Evolutionary conservation across 495 filamentous ascomycete species (phyloP).

Genomic region (Parathielavia appendiculata): DNA sequence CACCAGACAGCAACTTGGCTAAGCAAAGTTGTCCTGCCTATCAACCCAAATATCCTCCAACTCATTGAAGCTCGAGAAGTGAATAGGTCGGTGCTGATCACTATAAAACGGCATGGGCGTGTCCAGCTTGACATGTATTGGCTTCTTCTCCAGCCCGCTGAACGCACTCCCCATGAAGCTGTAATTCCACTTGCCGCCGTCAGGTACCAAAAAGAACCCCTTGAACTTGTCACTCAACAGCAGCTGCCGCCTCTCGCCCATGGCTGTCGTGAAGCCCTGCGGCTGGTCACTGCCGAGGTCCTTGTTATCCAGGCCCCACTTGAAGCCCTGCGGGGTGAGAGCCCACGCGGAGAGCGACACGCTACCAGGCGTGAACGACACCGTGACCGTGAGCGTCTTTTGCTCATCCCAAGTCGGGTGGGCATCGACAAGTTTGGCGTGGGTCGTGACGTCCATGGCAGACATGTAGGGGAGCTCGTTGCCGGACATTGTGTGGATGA

Average conservation of each 20-base stretch:
- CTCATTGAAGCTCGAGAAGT: conserved; percentile 92
- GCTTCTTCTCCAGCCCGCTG: conserved; percentile 79
- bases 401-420: conserved; percentile 90
- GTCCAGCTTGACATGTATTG: conserved; percentile 87
- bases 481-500: conserved; percentile 93
- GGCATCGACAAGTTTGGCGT: conserved; percentile 77
- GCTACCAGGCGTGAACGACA: conserved; percentile 97
- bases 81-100: conserved; percentile 84
- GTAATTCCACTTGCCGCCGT: conserved; percentile 92
- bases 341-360: conserved; percentile 92
- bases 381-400: conserved; percentile 85
- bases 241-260: conserved; percentile 94
- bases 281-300: conserved; percentile 88
- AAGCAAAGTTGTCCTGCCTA: conserved; percentile 80
- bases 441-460: conserved; percentile 87
- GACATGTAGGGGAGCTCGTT: conserved; percentile 97
- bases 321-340: conserved; percentile 85
- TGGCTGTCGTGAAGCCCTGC: conserved; percentile 82
- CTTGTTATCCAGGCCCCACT: conserved; percentile 96
- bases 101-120: conserved; percentile 87
- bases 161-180: conserved; percentile 94
- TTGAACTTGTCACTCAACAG: conserved; percentile 86
- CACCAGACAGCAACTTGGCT: conserved; percentile 25
- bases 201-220: conserved; percentile 93
- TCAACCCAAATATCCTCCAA: conserved; percentile 89